Evolutionary conservation across 2,329 filamentous ascomycete species (phyloP).

Genomic region (Penicillium sp.): DNA sequence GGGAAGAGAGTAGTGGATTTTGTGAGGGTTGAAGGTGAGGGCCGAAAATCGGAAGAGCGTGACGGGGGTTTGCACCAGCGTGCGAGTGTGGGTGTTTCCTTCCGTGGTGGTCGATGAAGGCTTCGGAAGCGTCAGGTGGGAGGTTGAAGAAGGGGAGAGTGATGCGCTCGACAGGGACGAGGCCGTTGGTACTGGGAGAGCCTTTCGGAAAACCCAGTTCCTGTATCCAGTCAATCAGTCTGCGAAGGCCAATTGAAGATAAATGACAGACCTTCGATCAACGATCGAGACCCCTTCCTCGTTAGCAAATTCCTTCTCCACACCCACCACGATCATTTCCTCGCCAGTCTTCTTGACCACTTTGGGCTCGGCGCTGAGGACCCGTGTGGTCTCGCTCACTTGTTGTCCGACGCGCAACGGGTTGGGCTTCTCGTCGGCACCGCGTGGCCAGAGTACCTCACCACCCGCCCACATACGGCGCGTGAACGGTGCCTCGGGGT

Average conservation of each 20-base stretch:
- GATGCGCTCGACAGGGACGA: slow-evolving; percentile 3
- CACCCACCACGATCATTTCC: slow-evolving; percentile 64
- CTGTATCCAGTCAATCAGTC: slow-evolving; percentile 16
- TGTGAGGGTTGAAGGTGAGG: slow-evolving; percentile 45
- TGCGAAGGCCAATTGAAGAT: neutral
- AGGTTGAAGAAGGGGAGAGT: slow-evolving; percentile 1
- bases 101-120: slow-evolving; percentile 22
- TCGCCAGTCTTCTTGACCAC: slow-evolving; percentile 53
- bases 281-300: slow-evolving; percentile 52
- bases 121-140: slow-evolving; percentile 14
- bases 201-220: slow-evolving; percentile 48
- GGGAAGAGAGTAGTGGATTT: slow-evolving; percentile 45
- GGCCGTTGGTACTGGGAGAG: slow-evolving; percentile 25
- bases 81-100: slow-evolving; percentile 30
- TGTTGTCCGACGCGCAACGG: slow-evolving; percentile 54
- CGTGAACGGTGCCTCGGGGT: slow-evolving; percentile 59
- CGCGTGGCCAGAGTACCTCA: slow-evolving; percentile 52
- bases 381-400: slow-evolving; percentile 56
- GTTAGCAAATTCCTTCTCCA: slow-evolving; percentile 60
- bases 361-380: slow-evolving; percentile 56
- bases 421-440: slow-evolving; percentile 31
- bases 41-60: slow-evolving; percentile 47
- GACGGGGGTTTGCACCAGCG: slow-evolving; percentile 37
- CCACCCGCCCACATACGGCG: slow-evolving; percentile 68
- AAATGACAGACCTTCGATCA: slow-evolving; percentile 50